A percentile compares a stretch with the other conserved stretches of the same genome.
These are phyloP conservation scores for Helminthosporium solani DNA, from an alignment of 2,329 filamentous ascomycete genomes.

Conservation along the genomic window DNA sequence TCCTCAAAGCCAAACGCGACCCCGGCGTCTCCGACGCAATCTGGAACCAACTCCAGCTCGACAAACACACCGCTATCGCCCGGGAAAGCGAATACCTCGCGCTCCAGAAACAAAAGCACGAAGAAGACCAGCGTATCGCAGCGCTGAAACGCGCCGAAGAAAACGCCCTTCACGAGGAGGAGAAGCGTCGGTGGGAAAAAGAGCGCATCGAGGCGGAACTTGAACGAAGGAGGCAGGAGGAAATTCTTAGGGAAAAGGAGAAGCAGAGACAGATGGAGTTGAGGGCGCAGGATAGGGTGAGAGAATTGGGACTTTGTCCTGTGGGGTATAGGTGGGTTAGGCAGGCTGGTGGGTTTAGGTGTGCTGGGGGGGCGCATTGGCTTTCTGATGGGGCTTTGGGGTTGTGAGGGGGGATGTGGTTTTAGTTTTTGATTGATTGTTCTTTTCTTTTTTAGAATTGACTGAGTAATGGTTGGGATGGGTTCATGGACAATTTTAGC, in stretches of 20 bases:
- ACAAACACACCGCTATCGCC: constrained; percentile 42
- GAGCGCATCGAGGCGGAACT: constrained; percentile 32
- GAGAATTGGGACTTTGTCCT: constrained; percentile 56
- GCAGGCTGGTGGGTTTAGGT: constrained; percentile 60
- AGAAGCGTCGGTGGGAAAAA: constrained; percentile 19
- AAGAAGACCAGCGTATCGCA: constrained; percentile 21
- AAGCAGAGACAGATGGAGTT: not conserved
- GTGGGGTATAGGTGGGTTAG: constrained; percentile 63
- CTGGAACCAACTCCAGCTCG: constrained; percentile 61
- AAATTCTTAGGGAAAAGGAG: constrained; percentile 12
- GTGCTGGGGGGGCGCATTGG: constrained; percentile 62
- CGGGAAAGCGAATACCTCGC: constrained; percentile 43
- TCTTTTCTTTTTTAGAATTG: no score
- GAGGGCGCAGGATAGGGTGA: constrained; percentile 52
- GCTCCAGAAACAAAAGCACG: constrained; percentile 21
- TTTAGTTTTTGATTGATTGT: no score
- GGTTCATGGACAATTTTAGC: no score
- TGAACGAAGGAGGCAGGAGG: constrained; percentile 42
- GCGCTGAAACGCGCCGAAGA: constrained; percentile 33
- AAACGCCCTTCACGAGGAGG: constrained; percentile 27
- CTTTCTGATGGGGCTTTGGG: constrained; percentile 41
- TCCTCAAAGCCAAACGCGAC: constrained; percentile 48
- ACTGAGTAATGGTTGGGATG: no score
- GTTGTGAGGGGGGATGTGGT: no score
- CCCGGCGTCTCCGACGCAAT: constrained; percentile 59